These are phyloP conservation scores for Dendrobium officinale DNA, from an alignment of 106 monocot species.

Conservation along the genomic window DNA sequence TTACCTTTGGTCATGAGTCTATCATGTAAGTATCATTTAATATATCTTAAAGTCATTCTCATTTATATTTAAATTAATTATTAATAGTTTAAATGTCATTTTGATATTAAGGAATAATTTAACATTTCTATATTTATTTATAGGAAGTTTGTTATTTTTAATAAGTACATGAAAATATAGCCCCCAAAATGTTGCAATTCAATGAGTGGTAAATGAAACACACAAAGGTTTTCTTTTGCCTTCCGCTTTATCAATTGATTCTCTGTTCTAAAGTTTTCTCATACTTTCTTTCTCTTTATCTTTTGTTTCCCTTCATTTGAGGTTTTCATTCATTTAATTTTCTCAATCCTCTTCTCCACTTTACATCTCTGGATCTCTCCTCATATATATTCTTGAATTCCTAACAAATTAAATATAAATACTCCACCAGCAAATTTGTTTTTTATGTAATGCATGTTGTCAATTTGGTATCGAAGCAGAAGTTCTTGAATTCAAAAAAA, in stretches of 20 bases:
- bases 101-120: neutral
- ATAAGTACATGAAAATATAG: neutral
- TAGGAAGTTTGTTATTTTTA: neutral
- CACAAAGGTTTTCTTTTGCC: neutral
- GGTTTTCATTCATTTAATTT: neutral
- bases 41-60: neutral
- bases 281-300: neutral
- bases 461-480: neutral
- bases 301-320: neutral
- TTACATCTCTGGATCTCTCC: neutral
- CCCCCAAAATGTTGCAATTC: neutral
- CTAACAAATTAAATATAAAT: no score
- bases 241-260: neutral
- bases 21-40: neutral
- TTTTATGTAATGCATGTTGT: neutral
- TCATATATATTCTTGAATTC: neutral
- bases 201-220: neutral
- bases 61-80: neutral
- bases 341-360: neutral
- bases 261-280: neutral
- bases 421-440: neutral
- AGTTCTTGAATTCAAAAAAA: neutral
- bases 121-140: neutral
- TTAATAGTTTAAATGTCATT: neutral
- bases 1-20: neutral